A percentile compares a stretch with the other conserved stretches of the same genome.
phyloP scores from a whole-genome alignment of 2,329 filamentous ascomycete genomes.

The Fusarium nisikadoi region DNA sequence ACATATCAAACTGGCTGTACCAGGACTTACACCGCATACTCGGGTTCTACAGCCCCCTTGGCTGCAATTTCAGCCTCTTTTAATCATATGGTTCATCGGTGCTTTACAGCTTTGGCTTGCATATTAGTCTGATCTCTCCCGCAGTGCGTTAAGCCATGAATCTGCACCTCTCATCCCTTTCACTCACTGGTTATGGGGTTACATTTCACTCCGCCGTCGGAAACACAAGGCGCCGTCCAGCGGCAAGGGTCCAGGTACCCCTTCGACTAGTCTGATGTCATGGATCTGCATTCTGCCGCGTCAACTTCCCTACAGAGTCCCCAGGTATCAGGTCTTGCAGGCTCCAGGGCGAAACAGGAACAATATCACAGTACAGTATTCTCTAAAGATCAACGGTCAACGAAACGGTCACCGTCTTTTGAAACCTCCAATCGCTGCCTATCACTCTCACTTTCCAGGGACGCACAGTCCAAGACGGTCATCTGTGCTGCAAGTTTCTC shows the following conservation, averaged over 20 bases:
- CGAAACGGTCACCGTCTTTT: constrained; percentile 38
- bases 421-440: constrained; percentile 29
- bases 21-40: constrained; percentile 22
- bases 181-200: constrained; percentile 19
- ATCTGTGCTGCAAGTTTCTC: constrained; percentile 21
- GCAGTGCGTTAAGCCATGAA: constrained; percentile 4
- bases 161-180: constrained; percentile 2
- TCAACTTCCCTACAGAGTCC: constrained; percentile 19
- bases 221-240: constrained; percentile 31
- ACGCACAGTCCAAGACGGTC: constrained; percentile 39
- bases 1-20: background rate
- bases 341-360: constrained; percentile 16
- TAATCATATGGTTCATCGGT: background rate
- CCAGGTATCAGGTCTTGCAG: constrained; percentile 9
- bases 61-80: background rate
- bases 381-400: constrained; percentile 12
- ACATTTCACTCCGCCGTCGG: constrained; percentile 19
- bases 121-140: constrained; percentile 11
- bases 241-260: constrained; percentile 29
- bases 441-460: constrained; percentile 8
- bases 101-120: constrained; percentile 21
- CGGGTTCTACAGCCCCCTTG: constrained; percentile 5
- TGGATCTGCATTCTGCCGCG: constrained; percentile 45
- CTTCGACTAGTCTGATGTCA: constrained; percentile 47
- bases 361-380: background rate